Conservation (phyloP, 1,139 yeast species). For the Hyphopichia pseudoburtonii region DNA sequence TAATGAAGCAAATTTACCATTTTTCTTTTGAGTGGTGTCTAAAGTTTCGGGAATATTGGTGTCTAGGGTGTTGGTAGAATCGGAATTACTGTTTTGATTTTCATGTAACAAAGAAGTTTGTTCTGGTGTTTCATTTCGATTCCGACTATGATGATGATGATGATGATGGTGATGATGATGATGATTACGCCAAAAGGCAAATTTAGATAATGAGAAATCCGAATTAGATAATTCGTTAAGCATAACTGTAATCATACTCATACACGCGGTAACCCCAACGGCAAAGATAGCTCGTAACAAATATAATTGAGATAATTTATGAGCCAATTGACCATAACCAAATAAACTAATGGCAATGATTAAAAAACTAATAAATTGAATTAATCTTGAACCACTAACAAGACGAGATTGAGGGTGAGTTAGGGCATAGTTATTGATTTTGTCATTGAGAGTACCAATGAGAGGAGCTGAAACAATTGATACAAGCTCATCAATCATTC, state of each 20-base stretch:
- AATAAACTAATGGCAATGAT: slow-evolving; percentile 47
- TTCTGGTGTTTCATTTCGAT: too few species aligned
- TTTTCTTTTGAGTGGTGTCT: slow-evolving; percentile 25
- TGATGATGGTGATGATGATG: slow-evolving; percentile 3
- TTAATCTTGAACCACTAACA: slow-evolving; percentile 52
- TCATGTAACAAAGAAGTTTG: too few species aligned
- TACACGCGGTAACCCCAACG: slow-evolving; percentile 53
- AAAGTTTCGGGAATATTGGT: too few species aligned
- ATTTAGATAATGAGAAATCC: slow-evolving; percentile 32
- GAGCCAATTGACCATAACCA: slow-evolving; percentile 43
- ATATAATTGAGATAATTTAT: slow-evolving; percentile 42
- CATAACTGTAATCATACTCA: slow-evolving; percentile 51
- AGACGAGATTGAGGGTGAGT: slow-evolving; percentile 2
- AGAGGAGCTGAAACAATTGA: slow-evolving; percentile 59
- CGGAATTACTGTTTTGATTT: too few species aligned
- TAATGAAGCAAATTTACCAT: slow-evolving; percentile 59
- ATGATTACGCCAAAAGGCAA: slow-evolving; percentile 22
- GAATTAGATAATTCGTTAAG: slow-evolving; percentile 55
- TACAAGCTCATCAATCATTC: slow-evolving; percentile 62
- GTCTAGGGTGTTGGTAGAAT: too few species aligned
- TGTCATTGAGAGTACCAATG: slow-evolving; percentile 64
- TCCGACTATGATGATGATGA: not conserved
- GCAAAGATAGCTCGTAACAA: slow-evolving; percentile 58
- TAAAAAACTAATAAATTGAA: slow-evolving; percentile 49
- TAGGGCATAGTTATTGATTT: slow-evolving; percentile 26